A percentile compares a stretch with the other conserved stretches of the same genome.
Evolutionary conservation across 805 yeast species (phyloP).

Genomic region (Starmerella stigmatis): DNA sequence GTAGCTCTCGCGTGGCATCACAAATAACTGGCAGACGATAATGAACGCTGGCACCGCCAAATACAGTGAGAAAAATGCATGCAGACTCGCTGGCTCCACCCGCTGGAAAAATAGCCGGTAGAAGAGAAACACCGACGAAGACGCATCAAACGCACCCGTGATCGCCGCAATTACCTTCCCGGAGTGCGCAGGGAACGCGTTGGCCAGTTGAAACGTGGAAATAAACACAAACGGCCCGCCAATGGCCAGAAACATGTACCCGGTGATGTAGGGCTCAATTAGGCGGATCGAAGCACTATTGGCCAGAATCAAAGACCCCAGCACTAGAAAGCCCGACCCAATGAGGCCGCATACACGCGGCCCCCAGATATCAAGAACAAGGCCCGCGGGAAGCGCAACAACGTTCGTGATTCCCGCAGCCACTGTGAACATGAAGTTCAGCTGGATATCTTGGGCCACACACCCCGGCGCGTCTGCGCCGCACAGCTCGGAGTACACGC

Average conservation of each 20-base stretch:
- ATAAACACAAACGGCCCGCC: slow-evolving; percentile 94
- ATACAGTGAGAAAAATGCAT: slow-evolving; percentile 55
- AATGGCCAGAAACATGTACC: slow-evolving; percentile 66
- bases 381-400: slow-evolving; percentile 73
- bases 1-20: slow-evolving; percentile 75
- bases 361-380: slow-evolving; percentile 65
- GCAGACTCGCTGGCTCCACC: slow-evolving; percentile 35
- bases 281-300: slow-evolving; percentile 32
- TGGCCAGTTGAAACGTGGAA: slow-evolving; percentile 80
- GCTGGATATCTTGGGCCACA: slow-evolving; percentile 66
- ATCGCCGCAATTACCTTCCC: slow-evolving; percentile 72
- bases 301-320: slow-evolving; percentile 45
- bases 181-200: slow-evolving; percentile 70
- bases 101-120: slow-evolving; percentile 57
- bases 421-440: slow-evolving; percentile 71
- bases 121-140: slow-evolving; percentile 73
- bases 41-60: slow-evolving; percentile 71
- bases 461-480: slow-evolving; percentile 36
- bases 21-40: slow-evolving; percentile 54
- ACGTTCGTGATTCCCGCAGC: slow-evolving; percentile 83
- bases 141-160: slow-evolving; percentile 90
- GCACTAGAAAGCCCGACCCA: slow-evolving; percentile 51
- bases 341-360: slow-evolving; percentile 68
- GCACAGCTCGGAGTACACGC: slow-evolving; percentile 62
- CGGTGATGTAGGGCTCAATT: slow-evolving; percentile 59